Evolutionary conservation across 305 asterid species (phyloP), one percentile per base, ranked within the genome.

Genomic region (Caryopteris hybrid): DNA sequence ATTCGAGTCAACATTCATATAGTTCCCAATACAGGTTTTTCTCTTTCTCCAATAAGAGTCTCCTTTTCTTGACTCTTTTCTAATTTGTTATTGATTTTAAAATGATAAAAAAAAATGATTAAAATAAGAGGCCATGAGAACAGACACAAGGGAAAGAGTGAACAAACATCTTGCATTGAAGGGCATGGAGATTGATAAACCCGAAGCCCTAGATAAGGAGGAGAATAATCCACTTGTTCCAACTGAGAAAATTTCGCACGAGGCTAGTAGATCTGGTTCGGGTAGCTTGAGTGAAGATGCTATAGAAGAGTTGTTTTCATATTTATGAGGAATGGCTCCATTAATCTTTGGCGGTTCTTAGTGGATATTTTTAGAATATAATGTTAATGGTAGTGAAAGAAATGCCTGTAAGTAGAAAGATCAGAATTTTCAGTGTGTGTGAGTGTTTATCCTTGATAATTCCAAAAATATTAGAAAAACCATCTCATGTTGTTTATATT

Each of bases 1-100:
- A 8, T 92, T 87, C 20, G 91, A 88, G 84, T 73, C 98, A 1
- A 92, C 88, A 21, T 92, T 92, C 47, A 45, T 66, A 47, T 83
- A 70, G 77, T 89, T 79, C 77, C 92, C 98, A 0, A 76, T 92
- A 27, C 91, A 86, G 96, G 98, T 92, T 60, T n/a, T n/a, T n/a
- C n/a, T n/a, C n/a, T n/a, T n/a, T n/a, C n/a, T n/a, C n/a, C n/a
- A n/a, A n/a, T n/a, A n/a, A n/a, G n/a, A n/a, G n/a, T n/a, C n/a
- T n/a, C n/a, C n/a, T n/a, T n/a, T n/a, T n/a, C n/a, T n/a, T n/a
- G n/a, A n/a, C n/a, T n/a, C n/a, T n/a, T n/a, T n/a, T n/a, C n/a
- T n/a, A n/a, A n/a, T n/a, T n/a, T n/a, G n/a, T n/a, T n/a, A n/a
- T n/a, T n/a, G n/a, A n/a, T n/a, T n/a, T n/a, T n/a, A n/a, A n/a